Base-by-base conservation (phyloP, 1,139 yeast genomes). In the Saccharomyces hybrid region DNA sequence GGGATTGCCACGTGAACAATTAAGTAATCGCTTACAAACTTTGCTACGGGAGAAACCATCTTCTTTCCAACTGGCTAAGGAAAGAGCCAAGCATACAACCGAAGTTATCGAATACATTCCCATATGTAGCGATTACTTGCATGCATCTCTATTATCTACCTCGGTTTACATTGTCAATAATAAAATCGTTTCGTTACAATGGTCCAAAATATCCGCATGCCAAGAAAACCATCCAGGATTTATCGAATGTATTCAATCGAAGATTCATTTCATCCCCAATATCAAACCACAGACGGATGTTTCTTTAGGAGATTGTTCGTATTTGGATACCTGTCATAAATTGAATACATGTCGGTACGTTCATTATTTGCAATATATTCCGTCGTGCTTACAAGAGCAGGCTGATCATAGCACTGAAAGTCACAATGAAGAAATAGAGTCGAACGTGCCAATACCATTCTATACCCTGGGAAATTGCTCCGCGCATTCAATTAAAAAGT, bases 311-410 rank as follows among this genome's bases (percentile, higher is more conserved):
- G 97, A 91, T 69, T 91, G 98, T 65, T 90, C 97, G 4, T 91
- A 91, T 65, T 76, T 91, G 59, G 97, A 91, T 67, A 90, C 97
- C 0, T 91, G 98, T 65, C 96, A 88, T 71, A 89, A 90, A 69
- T 80, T 87, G 70, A 83, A 81, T 59, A 75, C 82, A 3, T 91
- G 97, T 70, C 76, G 95, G 31, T 91, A 87, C 67, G 77, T 88
- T 48, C 98, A 91, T 70, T 91, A 90, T 68, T 76, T 78, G 57
- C 86, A 84, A 50, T 75, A 84, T 61, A 67, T 74, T 61, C 91
- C 90, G 2, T 55, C 62, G 56, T 30, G 56, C 55, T 41, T 59
- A 50, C 49, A 54, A 50, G 56, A 65, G 14, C 54, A 58, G 26
- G 64, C 63, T 64, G 64, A 74, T 63, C 57, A 60, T 65, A 63